Base-by-base conservation (phyloP, 371 early-diverging fungal genomes). In the Circinella minor region DNA sequence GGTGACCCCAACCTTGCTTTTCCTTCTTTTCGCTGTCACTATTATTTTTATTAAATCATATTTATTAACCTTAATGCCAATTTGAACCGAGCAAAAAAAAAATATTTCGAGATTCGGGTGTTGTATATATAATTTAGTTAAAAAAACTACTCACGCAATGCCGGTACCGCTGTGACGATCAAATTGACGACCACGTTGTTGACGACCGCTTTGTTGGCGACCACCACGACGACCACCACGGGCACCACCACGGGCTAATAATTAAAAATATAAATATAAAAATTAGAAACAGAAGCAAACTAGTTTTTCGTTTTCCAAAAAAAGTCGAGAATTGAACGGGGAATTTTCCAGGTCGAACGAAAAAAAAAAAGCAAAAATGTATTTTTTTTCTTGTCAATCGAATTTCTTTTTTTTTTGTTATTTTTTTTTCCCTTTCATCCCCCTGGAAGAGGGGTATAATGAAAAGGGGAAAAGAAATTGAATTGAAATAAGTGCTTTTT, bases 21-120 rank as follows among this genome's bases (percentile, higher is more conserved):
- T 90, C 90, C 89, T 95, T 95, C 90, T 96, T 96, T 62, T 92
- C 90, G 71, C 87, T 85, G 77, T 93, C 94, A 75, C 85, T 83
- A 62, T 38, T 34, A 48, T 34, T 17, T 46, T 34, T 7, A n/a
- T 51, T 1, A 27, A 51, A n/a, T n/a, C n/a, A 51, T n/a, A 51
- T 51, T n/a, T 4, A 15, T 51, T 13, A 51, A 3, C 15, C 1
- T 47, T 1, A 11, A 9, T 47, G 47, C 27, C 27, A 27, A 27
- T 27, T 27, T 27, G 27, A 27, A 27, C 27, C 27, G 27, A 27
- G 27, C 43, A 43, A 43, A 43, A 1, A 43, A 43, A 43, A 43
- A 43, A 43, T 9, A 6, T 9, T 11, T 43, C 11, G 43, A 43
- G 43, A 43, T 9, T 43, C 6, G 11, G 43, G 43, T 27, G 27